phyloP scores from a whole-genome alignment of 768 basidiomycete species.

The Boletus vinaceobasis region DNA sequence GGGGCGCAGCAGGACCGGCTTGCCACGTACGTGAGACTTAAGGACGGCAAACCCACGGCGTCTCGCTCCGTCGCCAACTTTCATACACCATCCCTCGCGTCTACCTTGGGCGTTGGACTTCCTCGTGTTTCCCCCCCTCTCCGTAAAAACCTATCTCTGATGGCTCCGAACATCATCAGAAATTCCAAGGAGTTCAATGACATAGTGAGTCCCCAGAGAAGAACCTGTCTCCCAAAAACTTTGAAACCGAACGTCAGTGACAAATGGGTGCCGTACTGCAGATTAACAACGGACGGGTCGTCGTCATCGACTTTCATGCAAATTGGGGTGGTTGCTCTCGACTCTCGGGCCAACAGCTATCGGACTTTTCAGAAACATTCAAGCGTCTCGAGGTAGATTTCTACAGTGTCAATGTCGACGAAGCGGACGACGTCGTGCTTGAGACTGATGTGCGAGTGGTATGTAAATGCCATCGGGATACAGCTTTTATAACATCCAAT shows the following conservation, averaged over 20 bases:
- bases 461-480: slow-evolving; percentile 19
- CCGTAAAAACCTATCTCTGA: background rate
- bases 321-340: slow-evolving; percentile 10
- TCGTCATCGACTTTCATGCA: slow-evolving; percentile 23
- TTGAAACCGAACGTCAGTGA: background rate
- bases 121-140: background rate
- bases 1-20: background rate
- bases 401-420: slow-evolving; percentile 76
- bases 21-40: background rate
- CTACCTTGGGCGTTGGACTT: too few species aligned
- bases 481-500: background rate
- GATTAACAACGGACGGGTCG: slow-evolving; percentile 27
- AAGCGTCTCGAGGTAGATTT: slow-evolving; percentile 44
- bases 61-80: background rate
- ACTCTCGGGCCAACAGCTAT: slow-evolving; percentile 10
- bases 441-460: slow-evolving; percentile 65
- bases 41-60: background rate
- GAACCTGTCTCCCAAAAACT: background rate
- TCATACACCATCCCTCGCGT: background rate
- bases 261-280: background rate
- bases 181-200: slow-evolving; percentile 16
- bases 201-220: slow-evolving; percentile 11
- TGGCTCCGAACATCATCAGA: slow-evolving; percentile 19
- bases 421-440: slow-evolving; percentile 46
- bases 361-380: slow-evolving; percentile 19